Percentiles rank a stretch among this genome's conserved stretches.
These are phyloP conservation scores for Funneliformis geosporum DNA, from an alignment of 192 early-diverging fungal genomes.

Conservation along the genomic window DNA sequence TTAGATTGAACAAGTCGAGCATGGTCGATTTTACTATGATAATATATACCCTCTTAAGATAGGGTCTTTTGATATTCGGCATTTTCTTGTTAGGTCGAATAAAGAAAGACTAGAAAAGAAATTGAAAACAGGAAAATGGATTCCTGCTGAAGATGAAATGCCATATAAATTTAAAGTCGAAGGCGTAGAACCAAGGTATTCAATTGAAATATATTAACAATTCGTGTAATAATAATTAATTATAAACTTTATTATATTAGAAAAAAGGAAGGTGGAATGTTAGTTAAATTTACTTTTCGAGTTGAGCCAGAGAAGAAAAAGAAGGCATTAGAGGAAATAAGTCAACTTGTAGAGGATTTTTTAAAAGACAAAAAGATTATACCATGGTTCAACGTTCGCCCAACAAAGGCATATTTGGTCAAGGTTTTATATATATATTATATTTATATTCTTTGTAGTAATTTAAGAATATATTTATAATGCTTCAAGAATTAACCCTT, in stretches of 20 bases:
- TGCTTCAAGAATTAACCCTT: not conserved
- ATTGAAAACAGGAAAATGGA: slow-evolving; percentile 39
- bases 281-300: slow-evolving; percentile 55
- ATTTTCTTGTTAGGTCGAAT: slow-evolving; percentile 44
- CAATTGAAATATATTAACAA: not conserved
- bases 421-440: slow-evolving; percentile 32
- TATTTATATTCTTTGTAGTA: not conserved
- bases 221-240: not conserved
- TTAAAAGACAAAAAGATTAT: slow-evolving; percentile 56
- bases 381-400: slow-evolving; percentile 68
- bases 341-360: slow-evolving; percentile 48
- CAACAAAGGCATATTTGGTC: slow-evolving; percentile 65
- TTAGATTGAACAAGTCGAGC: not conserved
- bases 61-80: slow-evolving; percentile 45
- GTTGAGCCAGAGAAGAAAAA: slow-evolving; percentile 35
- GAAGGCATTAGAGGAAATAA: slow-evolving; percentile 48
- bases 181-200: slow-evolving; percentile 54
- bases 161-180: slow-evolving; percentile 52
- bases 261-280: slow-evolving; percentile 53
- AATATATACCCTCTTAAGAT: slow-evolving; percentile 53
- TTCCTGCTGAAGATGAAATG: slow-evolving; percentile 49
- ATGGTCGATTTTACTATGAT: slow-evolving; percentile 47
- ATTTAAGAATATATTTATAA: not conserved
- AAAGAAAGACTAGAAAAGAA: slow-evolving; percentile 26
- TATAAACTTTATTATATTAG: slow-evolving; percentile 26